Evolutionary conservation across 306 rosid genomes (phyloP).

Genomic region (Cucurbita moschata): DNA sequence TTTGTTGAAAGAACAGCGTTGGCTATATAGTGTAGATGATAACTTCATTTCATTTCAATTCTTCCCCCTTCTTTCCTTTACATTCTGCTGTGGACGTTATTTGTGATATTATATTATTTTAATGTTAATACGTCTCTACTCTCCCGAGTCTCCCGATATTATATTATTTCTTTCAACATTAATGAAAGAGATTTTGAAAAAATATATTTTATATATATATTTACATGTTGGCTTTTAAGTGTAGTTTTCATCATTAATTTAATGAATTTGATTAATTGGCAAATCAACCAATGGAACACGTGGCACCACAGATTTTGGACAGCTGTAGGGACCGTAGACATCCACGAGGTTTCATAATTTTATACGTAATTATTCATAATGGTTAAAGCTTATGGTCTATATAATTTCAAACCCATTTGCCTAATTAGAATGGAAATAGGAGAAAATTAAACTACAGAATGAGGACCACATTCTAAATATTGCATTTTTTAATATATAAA

Average conservation of each 20-base stretch:
- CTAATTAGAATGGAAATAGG: background rate
- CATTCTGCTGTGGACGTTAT: background rate
- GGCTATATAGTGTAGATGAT: background rate
- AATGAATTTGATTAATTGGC: background rate
- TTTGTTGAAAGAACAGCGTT: background rate
- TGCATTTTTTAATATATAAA: background rate
- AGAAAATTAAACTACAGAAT: background rate
- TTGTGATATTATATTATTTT: background rate
- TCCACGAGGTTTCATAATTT: background rate
- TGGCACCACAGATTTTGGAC: background rate
- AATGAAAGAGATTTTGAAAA: background rate
- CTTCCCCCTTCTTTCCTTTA: background rate
- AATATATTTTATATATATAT: background rate
- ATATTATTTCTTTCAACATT: background rate
- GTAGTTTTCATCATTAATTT: background rate
- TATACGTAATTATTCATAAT: background rate
- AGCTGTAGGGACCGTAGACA: background rate
- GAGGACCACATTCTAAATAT: background rate
- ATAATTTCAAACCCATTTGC: background rate
- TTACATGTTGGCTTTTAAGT: background rate
- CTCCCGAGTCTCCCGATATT: background rate
- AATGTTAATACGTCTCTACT: background rate
- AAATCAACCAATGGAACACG: background rate
- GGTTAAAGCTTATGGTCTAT: background rate
- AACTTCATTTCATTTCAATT: background rate